Evolutionary conservation across 2,329 filamentous ascomycete species (phyloP), one percentile per base, ranked within the genome.

Genomic region (Dichotomopilus funicola): DNA sequence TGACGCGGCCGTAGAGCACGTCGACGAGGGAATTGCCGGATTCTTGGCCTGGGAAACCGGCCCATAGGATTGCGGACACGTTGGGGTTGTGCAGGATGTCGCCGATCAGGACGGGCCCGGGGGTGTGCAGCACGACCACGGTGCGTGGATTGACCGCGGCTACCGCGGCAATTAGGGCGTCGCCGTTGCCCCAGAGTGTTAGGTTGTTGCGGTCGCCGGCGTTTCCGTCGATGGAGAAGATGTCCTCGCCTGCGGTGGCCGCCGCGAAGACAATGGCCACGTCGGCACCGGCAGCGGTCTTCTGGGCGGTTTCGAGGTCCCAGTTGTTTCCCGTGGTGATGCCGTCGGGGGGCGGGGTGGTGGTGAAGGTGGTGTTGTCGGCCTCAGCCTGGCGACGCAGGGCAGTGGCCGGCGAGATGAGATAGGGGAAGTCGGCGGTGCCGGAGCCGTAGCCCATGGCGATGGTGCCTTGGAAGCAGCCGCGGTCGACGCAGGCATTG

Each of bases 391-490:
- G 43, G 73, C 71, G 49, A 81, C 73, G 48, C 65, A 73, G 70
- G 84, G 2, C 78, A 75, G n/a, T 75, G 65, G 57, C 78, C 0
- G 91, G 91, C 31, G 87, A 82, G 35, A 95, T 74, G 1, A 96
- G 77, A 64, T 94, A 95, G 4, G 88, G 86, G 58, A 90, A 91
- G 31, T 95, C 83, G 2, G 89, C 89, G 0, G 89, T 83, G 2
- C 91, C 91, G 8, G 88, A 92, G 10, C 91, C 91, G 89, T 90
- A 96, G 6, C 90, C 91, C 51, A 86, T 86, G 2, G 82, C 89
- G 7, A 96, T 75, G 0, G 90, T 94, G 2, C 89, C 91, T 58
- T 86, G 82, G 65, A 95, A 92, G 70, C 91, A 96, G 49, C 80
- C 85, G 44, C 89, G 81, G 66, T 96, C 89, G 1, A 71, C 62